phyloP scores from a whole-genome alignment of 1,284 basidiomycete species.

The Cutaneotrichosporon mucoides region DNA sequence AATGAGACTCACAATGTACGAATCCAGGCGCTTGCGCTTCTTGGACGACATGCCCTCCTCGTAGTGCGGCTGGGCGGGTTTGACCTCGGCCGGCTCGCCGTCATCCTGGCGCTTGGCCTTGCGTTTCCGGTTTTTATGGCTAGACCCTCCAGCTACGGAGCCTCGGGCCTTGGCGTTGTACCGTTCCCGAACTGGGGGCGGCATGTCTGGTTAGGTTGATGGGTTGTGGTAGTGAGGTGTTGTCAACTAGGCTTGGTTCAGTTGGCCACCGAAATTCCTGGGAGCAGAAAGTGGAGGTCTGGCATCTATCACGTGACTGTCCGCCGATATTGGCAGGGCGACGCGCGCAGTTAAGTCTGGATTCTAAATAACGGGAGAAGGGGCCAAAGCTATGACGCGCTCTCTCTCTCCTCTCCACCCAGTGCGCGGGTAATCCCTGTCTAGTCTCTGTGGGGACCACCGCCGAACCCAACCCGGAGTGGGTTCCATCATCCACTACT shows the following conservation, averaged over 20 bases:
- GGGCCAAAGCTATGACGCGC: too few species aligned
- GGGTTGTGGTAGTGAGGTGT: slow-evolving; percentile 6
- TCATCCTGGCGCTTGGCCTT: slow-evolving; percentile 38
- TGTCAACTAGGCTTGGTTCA: not conserved
- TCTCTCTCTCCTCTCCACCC: not conserved
- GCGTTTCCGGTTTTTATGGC: slow-evolving; percentile 43
- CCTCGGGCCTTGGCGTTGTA: slow-evolving; percentile 48
- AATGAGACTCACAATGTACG: slow-evolving; percentile 50
- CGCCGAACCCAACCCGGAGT: too few species aligned
- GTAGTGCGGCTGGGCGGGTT: slow-evolving; percentile 35
- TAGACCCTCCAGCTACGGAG: slow-evolving; percentile 39
- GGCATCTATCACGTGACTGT: slow-evolving; percentile 8
- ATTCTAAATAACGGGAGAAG: too few species aligned
- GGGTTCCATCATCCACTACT: not conserved
- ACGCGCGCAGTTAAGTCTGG: too few species aligned
- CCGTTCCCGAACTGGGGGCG: slow-evolving; percentile 39
- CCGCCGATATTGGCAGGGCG: not conserved
- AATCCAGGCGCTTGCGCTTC: slow-evolving; percentile 49
- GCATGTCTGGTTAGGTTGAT: slow-evolving; percentile 19
- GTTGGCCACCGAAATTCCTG: slow-evolving; percentile 6
- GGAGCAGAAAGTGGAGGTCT: not conserved
- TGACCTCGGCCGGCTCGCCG: slow-evolving; percentile 33
- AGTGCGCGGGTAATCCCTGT: not conserved
- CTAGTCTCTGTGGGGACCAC: too few species aligned
- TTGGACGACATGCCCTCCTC: slow-evolving; percentile 44